These are phyloP conservation scores for Chaetoscypha palmicola DNA, from an alignment of 2,329 filamentous ascomycete species.

Conservation along the genomic window DNA sequence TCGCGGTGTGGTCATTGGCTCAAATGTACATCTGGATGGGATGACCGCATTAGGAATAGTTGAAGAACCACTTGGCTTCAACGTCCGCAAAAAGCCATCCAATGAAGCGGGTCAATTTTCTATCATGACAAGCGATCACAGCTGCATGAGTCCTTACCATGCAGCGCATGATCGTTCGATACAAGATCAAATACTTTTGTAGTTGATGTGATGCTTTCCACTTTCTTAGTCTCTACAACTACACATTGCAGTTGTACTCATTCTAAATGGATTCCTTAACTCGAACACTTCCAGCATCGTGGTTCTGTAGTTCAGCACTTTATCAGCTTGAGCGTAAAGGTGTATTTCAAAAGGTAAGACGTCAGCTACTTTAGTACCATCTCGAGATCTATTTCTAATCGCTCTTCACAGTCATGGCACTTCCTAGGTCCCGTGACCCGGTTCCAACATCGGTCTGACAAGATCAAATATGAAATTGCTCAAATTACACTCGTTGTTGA, in stretches of 20 bases:
- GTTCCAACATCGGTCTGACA: constrained; percentile 36
- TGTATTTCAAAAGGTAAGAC: constrained; percentile 40
- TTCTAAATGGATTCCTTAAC: constrained; percentile 25
- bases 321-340: constrained; percentile 44
- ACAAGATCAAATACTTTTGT: no score
- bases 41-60: constrained; percentile 17
- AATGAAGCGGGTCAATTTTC: neutral
- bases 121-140: neutral
- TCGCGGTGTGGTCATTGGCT: neutral
- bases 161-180: no score
- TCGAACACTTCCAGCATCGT: constrained; percentile 45
- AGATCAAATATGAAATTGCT: constrained; percentile 43
- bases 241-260: no score
- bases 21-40: constrained; percentile 14
- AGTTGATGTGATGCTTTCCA: no score
- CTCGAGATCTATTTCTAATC: no score
- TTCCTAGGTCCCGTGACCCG: constrained; percentile 45
- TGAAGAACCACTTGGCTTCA: constrained; percentile 2
- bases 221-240: no score
- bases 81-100: neutral
- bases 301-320: constrained; percentile 42
- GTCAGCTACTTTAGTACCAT: no score
- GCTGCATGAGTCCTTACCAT: no score
- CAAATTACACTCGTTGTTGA: constrained; percentile 38
- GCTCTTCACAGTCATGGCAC: constrained; percentile 40